These are phyloP conservation scores for Chloromonas sp. DNA, from an alignment of 163 green algal species.

Conservation along the genomic window DNA sequence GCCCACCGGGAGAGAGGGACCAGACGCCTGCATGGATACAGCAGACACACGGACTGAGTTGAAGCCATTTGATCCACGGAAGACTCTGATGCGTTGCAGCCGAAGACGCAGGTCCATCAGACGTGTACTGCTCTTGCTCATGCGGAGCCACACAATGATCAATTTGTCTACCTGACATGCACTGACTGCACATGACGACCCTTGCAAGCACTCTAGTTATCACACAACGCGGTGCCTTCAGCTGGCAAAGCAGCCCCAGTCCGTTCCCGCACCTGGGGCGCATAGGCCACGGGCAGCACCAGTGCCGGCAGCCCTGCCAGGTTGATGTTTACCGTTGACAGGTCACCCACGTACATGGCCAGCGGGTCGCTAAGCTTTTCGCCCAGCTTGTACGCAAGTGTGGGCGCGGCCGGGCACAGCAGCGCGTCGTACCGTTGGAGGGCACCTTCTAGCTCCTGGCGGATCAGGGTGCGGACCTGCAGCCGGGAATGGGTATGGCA, in stretches of 20 bases:
- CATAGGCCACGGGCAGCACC: slow-evolving; percentile 69
- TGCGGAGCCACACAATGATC: too few relatives aligned
- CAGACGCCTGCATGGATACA: background rate
- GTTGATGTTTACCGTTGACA: slow-evolving; percentile 92
- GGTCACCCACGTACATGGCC: slow-evolving; percentile 90
- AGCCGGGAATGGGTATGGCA: too few relatives aligned
- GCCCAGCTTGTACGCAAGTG: slow-evolving; percentile 73
- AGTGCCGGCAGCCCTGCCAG: slow-evolving; percentile 89
- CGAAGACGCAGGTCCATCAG: too few relatives aligned
- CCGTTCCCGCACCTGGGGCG: background rate
- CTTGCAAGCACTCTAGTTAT: background rate
- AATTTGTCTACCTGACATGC: background rate
- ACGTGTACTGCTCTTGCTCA: too few relatives aligned
- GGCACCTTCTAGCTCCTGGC: slow-evolving; percentile 61
- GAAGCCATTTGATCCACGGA: too few relatives aligned
- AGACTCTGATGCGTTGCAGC: too few relatives aligned
- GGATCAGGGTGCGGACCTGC: slow-evolving; percentile 82
- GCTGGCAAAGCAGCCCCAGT: too few relatives aligned
- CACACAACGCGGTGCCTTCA: too few relatives aligned
- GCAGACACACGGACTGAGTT: background rate
- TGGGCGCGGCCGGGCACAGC: slow-evolving; percentile 77
- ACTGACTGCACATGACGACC: background rate
- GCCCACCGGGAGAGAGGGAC: slow-evolving; percentile 62
- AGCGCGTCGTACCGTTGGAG: slow-evolving; percentile 75
- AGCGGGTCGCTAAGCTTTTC: slow-evolving; percentile 77